Evolutionary conservation across 2,329 filamentous ascomycete genomes (phyloP).

Genomic region (Epichloe aotearoae): DNA sequence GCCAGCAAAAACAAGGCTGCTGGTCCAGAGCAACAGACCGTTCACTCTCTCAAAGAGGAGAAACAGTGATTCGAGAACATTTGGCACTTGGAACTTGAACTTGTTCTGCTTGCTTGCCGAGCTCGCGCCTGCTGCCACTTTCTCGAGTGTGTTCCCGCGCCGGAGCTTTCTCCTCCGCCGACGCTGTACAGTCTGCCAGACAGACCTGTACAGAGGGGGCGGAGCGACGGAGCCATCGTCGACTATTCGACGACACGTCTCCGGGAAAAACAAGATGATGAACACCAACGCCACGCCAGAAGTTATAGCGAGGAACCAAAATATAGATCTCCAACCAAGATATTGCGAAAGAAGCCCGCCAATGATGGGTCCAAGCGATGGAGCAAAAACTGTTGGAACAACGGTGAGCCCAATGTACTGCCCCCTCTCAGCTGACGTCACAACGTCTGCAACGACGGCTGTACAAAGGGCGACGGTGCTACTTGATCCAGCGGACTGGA

Average conservation of each 20-base stretch:
- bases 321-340: constrained; percentile 46
- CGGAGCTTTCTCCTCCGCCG: too few relatives aligned
- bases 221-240: constrained; percentile 34
- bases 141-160: neutral
- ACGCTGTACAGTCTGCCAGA: too few relatives aligned
- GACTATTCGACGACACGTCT: constrained; percentile 35
- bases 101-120: constrained; percentile 9
- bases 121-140: constrained; percentile 4
- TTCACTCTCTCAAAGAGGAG: constrained; percentile 30
- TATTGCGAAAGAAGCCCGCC: constrained; percentile 44
- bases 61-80: constrained; percentile 26
- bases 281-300: constrained; percentile 26
- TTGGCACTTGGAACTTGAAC: constrained; percentile 26
- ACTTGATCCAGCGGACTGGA: constrained; percentile 45
- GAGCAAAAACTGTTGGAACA: constrained; percentile 33
- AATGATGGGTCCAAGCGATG: constrained; percentile 40
- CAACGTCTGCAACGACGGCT: constrained; percentile 50
- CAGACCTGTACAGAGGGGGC: too few relatives aligned
- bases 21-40: constrained; percentile 30
- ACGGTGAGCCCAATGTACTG: constrained; percentile 42
- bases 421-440: constrained; percentile 48
- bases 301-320: constrained; percentile 46
- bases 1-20: constrained; percentile 33
- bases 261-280: constrained; percentile 38
- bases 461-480: constrained; percentile 43